Conservation (phyloP, 805 yeast genomes). For the Clavispora asparagi region DNA sequence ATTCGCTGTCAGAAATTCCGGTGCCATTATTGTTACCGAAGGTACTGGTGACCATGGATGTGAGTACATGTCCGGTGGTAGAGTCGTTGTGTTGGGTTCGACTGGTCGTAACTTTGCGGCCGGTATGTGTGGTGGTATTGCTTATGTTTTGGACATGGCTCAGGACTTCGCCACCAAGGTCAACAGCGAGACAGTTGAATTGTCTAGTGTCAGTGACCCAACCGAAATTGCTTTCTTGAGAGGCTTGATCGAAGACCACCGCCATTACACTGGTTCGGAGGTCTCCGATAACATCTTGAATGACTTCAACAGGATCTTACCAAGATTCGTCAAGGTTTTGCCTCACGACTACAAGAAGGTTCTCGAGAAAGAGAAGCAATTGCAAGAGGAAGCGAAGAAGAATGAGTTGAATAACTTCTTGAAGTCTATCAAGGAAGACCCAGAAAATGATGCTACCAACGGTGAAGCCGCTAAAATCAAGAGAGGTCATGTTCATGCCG, state of each 20-base stretch:
- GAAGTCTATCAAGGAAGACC: conserved; percentile 72
- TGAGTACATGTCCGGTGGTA: conserved; percentile 99
- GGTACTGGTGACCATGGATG: conserved; percentile 99
- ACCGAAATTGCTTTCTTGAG: conserved; percentile 90
- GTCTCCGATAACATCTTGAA: conserved; percentile 77
- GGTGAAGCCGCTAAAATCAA: conserved; percentile 71
- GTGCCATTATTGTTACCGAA: conserved; percentile 95
- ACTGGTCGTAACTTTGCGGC: conserved; percentile 95
- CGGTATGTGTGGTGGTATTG: conserved; percentile 99
- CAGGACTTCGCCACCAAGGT: conserved; percentile 82
- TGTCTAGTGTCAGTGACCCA: conserved; percentile 74
- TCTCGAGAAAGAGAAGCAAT: conserved; percentile 67
- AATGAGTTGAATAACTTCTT: conserved; percentile 62
- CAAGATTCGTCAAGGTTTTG: conserved; percentile 87
- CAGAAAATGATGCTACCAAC: conserved; percentile 80
- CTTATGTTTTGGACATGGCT: conserved; percentile 91
- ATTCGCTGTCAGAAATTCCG: conserved; percentile 97
- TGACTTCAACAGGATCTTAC: conserved; percentile 84
- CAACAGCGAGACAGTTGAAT: conserved; percentile 77
- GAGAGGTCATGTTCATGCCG: conserved; percentile 39
- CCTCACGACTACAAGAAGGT: conserved; percentile 91
- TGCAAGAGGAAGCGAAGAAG: conserved; percentile 58
- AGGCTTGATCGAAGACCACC: conserved; percentile 90
- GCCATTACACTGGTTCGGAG: conserved; percentile 90
- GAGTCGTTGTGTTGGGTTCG: conserved; percentile 86